These are phyloP conservation scores for Exobasidium cylindrosporum DNA, from an alignment of 1,284 basidiomycete species.

Conservation along the genomic window DNA sequence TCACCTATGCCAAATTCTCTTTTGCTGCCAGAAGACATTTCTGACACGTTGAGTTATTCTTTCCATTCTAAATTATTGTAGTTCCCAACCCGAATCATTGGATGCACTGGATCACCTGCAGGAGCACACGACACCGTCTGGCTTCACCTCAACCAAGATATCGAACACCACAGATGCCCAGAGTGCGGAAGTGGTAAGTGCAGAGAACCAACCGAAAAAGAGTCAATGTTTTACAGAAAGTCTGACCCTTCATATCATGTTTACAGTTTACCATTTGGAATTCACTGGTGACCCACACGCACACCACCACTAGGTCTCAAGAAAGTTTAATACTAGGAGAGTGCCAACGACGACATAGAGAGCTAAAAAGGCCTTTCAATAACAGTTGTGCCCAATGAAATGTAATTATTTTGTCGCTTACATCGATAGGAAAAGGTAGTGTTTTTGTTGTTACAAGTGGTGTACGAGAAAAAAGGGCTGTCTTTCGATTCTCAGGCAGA, in stretches of 20 bases:
- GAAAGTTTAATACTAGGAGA: too few species aligned
- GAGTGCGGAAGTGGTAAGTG: conserved; percentile 52
- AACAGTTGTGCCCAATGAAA: too few species aligned
- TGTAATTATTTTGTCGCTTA: too few species aligned
- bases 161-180: conserved; percentile 49
- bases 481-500: too few species aligned
- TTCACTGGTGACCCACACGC: conserved; percentile 18
- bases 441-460: not conserved
- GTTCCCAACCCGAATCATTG: conserved; percentile 47
- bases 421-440: too few species aligned
- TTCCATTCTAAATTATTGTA: conserved; percentile 13
- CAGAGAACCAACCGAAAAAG: not conserved
- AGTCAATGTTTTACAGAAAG: not conserved
- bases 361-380: too few species aligned
- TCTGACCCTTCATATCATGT: not conserved
- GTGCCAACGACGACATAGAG: too few species aligned
- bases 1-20: too few species aligned
- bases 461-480: not conserved
- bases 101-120: conserved; percentile 52
- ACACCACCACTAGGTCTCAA: conserved; percentile 8
- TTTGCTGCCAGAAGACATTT: too few species aligned
- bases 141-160: conserved; percentile 44
- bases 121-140: conserved; percentile 54
- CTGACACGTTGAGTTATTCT: not conserved
- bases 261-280: conserved; percentile 43